Base-by-base conservation (phyloP, 2,329 filamentous ascomycete genomes). In the Phoma sp. region DNA sequence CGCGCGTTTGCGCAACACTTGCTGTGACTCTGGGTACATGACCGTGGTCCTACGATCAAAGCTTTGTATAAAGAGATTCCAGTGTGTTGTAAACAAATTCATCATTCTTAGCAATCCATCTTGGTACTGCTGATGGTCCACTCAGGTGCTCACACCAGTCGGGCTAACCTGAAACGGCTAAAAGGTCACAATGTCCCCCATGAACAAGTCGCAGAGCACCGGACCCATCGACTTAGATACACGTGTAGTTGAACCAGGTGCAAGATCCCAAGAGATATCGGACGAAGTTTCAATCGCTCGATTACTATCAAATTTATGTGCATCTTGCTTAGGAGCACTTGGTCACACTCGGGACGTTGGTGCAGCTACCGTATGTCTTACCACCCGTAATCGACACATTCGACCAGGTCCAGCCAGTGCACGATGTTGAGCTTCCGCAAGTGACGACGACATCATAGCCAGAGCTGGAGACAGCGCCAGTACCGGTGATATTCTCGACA, bases 321-420 rank as follows among this genome's bases (percentile, higher is more conserved):
- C 7, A n/a, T 18, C 27, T 25, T 33, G 10, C 27, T n/a, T 54
- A 62, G 7, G 58, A 62, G 52, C 61, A 64, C 52, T 59, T 57
- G 42, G 61, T 59, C 27, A 61, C 55, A 25, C 57, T 59, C 22
- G 76, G 76, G 11, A 77, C 65, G 48, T 72, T 72, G 48, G 61
- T 46, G 62, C 72, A 76, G 47, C 66, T 67, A 13, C 57, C 57
- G 38, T 65, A 70, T 36, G 59, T 67, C 64, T 73, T 71, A 14
- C 79, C 79, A 29, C 71, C 70, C n/a, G 70, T 68, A 13, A 73
- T 58, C 5, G 39, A 35, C 46, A 82, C 78, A 37, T 72, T 76
- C 4, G 66, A 74, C 81, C 82, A 86, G 7, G 77, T 81, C 82
- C 83, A 86, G 69, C 78, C 74, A 5, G 74, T 76, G 71, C 81